A percentile compares a stretch with the other conserved stretches of the same genome.
Evolutionary conservation across 2,329 filamentous ascomycete species (phyloP).

Genomic region (Penicillium sp.): DNA sequence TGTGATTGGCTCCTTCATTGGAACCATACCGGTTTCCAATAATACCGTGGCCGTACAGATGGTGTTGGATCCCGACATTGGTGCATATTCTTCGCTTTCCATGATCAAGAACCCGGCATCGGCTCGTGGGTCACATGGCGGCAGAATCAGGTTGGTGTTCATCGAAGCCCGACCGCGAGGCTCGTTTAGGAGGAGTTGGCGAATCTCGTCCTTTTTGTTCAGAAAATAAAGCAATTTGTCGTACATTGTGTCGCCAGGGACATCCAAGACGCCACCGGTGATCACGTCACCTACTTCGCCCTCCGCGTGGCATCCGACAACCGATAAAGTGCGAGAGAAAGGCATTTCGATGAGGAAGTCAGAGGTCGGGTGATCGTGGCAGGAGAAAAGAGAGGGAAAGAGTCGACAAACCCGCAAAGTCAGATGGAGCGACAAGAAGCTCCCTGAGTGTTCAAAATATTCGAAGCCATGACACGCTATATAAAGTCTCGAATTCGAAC

Average conservation of each 20-base stretch:
- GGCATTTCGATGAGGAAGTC: constrained; percentile 13
- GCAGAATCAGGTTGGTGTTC: constrained; percentile 44
- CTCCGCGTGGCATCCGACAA: constrained; percentile 29
- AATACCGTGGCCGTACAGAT: constrained; percentile 49
- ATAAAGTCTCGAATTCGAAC: neutral
- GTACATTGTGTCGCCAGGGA: constrained; percentile 47
- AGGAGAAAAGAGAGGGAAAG: neutral
- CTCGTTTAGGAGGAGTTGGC: constrained; percentile 49
- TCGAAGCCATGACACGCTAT: neutral
- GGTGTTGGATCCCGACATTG: constrained; percentile 50
- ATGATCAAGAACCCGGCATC: constrained; percentile 51
- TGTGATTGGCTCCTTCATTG: constrained; percentile 49
- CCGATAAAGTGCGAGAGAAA: constrained; percentile 22
- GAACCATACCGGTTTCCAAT: constrained; percentile 51
- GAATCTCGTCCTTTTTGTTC: constrained; percentile 42
- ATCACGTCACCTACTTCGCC: constrained; percentile 53
- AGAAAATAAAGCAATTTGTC: constrained; percentile 50
- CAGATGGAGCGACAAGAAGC: neutral
- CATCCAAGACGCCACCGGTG: constrained; percentile 50
- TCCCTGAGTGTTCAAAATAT: neutral
- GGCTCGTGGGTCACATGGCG: constrained; percentile 47
- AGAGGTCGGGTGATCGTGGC: neutral
- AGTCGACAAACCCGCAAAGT: neutral
- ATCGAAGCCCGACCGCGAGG: constrained; percentile 48
- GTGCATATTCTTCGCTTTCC: constrained; percentile 49